Evolutionary conservation across 192 early-diverging fungal genomes (phyloP), one percentile per base, ranked within the genome.

Genomic region (Coemansia sp.): DNA sequence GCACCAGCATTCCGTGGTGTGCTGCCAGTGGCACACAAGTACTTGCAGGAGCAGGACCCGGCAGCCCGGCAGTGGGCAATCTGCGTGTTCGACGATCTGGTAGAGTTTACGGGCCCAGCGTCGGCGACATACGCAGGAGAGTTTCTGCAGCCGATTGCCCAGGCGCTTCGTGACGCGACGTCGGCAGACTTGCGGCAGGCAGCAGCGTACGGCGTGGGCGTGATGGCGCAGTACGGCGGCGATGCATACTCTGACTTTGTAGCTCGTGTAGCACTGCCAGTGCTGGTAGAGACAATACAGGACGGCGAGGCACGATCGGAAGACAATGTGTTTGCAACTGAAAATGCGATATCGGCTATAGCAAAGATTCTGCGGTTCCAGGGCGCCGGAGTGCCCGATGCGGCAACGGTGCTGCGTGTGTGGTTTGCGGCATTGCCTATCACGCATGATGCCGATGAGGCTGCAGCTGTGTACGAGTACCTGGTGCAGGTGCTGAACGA

Each of bases 271-370:
- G 88, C 90, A 15, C 79, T 99, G 47, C 83, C 83, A 0, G 81
- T 76, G n/a, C 77, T 97, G 44, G 84, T 96, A 55, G 83, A 79
- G 41, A 61, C 84, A 16, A 82, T 94, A 58, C 81, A 86, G 53
- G 71, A 66, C 5, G 65, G 82, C 13, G 82, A 83, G 26, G 71
- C 94, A 7, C 83, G 91, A 15, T 70, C 70, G 18, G 68, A 82
- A 6, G 92, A 90, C 23, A 93, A 90, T 54, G 62, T 94, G 9
- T 84, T 86, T 65, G 93, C 91, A 6, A 94, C 92, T 0, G 97
- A 99, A 73, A 99, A 98, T 59, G 87, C 87, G 13, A 81, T 96
- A 14, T 82, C 92, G n/a, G 93, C 96, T 5, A 65, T 98, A 36
- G 88, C 88, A 53, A 98, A 97, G 80, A 90, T 96, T 45, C 80